Conservation (phyloP, 1,284 basidiomycete genomes). For the Apiotrichum sp. region DNA sequence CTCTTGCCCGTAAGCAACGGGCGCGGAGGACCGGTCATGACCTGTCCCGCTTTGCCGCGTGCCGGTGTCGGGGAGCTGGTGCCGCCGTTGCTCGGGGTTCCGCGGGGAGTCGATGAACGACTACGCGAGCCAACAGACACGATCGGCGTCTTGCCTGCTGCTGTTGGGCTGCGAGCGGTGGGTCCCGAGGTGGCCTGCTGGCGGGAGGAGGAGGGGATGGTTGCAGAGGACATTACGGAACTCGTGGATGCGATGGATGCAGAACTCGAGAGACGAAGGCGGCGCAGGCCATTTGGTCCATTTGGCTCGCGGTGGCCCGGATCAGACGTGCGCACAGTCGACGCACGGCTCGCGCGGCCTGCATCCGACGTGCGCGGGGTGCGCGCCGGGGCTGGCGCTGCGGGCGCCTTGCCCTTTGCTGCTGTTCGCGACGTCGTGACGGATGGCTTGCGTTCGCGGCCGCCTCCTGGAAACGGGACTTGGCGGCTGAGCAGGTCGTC, state of each 20-base stretch:
- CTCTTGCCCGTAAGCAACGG: conserved; percentile 34
- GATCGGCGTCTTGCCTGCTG: conserved; percentile 20
- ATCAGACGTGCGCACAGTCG: conserved; percentile 1
- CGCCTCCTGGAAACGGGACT: conserved; percentile 9
- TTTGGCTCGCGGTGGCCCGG: conserved; percentile 8
- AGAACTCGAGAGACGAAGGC: conserved; percentile 30
- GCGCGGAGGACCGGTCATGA: conserved; percentile 23
- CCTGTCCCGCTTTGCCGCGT: conserved; percentile 1
- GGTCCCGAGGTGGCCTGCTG: conserved; percentile 14
- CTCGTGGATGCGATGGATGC: conserved; percentile 18
- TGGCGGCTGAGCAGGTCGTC: conserved; percentile 57
- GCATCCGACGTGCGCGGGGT: neutral
- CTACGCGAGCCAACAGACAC: conserved; percentile 21
- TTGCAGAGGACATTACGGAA: conserved; percentile 13
- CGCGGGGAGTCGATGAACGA: conserved; percentile 1
- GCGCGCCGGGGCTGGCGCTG: neutral
- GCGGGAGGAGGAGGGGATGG: neutral
- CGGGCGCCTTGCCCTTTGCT: neutral
- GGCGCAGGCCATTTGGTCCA: conserved; percentile 25
- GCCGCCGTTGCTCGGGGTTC: neutral
- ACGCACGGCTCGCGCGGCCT: neutral
- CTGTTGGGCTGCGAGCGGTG: conserved; percentile 27
- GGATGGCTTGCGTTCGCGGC: too few relatives aligned
- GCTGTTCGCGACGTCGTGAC: neutral
- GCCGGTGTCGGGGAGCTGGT: conserved; percentile 19